Conservation (phyloP, 768 basidiomycete species). For the Termitomyces sp. region DNA sequence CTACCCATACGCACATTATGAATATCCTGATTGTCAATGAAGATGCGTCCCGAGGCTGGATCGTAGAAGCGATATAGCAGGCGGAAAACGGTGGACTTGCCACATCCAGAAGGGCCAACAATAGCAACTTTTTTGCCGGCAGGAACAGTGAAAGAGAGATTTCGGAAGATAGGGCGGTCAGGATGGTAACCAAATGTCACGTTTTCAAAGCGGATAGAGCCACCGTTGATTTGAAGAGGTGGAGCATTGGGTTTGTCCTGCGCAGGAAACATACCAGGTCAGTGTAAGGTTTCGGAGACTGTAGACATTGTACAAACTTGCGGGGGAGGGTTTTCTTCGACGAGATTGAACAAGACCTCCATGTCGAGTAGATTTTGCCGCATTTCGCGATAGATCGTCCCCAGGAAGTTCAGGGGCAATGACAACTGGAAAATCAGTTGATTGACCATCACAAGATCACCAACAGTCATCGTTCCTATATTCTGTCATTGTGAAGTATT, state of each 20-base stretch:
- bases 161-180: conserved; percentile 86
- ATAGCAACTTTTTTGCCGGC: conserved; percentile 97
- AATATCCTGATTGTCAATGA: conserved; percentile 87
- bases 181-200: conserved; percentile 90
- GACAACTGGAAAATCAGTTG: conserved; percentile 97
- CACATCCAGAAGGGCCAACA: conserved; percentile 95
- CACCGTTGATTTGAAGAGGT: conserved; percentile 70
- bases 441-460: conserved; percentile 99
- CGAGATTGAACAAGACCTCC: conserved; percentile 91
- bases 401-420: conserved; percentile 94
- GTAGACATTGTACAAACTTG: conserved; percentile 33
- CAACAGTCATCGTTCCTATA: conserved; percentile 95
- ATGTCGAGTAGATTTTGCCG: conserved; percentile 95
- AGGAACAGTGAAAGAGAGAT: conserved; percentile 87
- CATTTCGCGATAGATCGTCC: conserved; percentile 95
- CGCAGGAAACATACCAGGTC: neutral
- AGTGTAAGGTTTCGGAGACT: neutral
- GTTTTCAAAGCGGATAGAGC: conserved; percentile 90
- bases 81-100: conserved; percentile 95
- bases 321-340: conserved; percentile 72
- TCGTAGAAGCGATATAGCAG: conserved; percentile 95
- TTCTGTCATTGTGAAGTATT: neutral
- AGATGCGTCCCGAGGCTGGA: conserved; percentile 74
- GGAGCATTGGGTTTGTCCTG: conserved; percentile 70
- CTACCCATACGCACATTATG: conserved; percentile 65